A percentile compares a stretch with the other conserved stretches of the same genome.
Evolutionary conservation across 2,329 filamentous ascomycete species (phyloP).

Genomic region (Chrysosphaeria jannelii): DNA sequence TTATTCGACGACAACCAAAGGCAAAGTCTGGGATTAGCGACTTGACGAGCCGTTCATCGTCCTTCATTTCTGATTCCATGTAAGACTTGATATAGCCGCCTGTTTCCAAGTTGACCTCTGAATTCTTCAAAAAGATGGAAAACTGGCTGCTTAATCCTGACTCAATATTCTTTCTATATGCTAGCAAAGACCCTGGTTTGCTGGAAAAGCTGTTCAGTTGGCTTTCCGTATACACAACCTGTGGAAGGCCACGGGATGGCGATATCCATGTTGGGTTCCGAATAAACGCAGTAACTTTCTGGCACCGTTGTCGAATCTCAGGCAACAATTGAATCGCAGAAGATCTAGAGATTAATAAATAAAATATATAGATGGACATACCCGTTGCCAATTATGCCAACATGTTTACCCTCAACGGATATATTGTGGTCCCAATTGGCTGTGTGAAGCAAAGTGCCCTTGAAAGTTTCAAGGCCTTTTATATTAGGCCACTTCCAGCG

Average conservation of each 20-base stretch:
- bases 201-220: constrained; percentile 4
- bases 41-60: constrained; percentile 6
- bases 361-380: no score
- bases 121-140: constrained; percentile 3
- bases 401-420: constrained; percentile 6
- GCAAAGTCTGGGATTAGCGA: constrained; percentile 14
- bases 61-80: constrained; percentile 13
- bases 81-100: constrained; percentile 11
- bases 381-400: constrained; percentile 9
- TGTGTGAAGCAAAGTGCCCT: constrained; percentile 8
- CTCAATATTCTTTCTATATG: constrained; percentile 4
- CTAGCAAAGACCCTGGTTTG: constrained; percentile 3
- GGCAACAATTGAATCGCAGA: constrained; percentile 9
- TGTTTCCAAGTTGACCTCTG: constrained; percentile 9
- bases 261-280: constrained; percentile 5
- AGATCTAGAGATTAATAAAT: constrained; percentile 4
- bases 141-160: constrained; percentile 3
- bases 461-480: constrained; percentile 9
- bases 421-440: constrained; percentile 6
- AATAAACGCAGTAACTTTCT: constrained; percentile 5
- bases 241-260: constrained; percentile 3
- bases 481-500: constrained; percentile 7
- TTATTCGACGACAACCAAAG: constrained; percentile 14
- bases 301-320: constrained; percentile 3
- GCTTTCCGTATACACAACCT: constrained; percentile 4